phyloP scores from a whole-genome alignment of 1,139 yeast genomes.

The Suhomyces kunorum region DNA sequence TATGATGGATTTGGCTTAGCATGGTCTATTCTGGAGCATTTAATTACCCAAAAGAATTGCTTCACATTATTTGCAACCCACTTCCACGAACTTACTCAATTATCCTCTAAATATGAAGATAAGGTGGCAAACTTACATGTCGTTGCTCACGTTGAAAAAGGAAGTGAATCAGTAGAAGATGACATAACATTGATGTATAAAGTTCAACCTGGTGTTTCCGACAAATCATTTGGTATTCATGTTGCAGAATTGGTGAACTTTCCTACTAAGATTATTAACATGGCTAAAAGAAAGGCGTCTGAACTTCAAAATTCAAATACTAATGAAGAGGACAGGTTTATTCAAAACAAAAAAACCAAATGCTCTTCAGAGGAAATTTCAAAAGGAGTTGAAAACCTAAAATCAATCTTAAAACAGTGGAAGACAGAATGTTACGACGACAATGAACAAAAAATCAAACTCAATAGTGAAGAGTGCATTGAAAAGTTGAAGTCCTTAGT shows the following conservation, averaged over 20 bases:
- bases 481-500: constrained; percentile 40
- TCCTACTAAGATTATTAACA: constrained; percentile 81
- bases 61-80: constrained; percentile 94
- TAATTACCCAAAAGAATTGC: constrained; percentile 68
- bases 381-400: constrained; percentile 57
- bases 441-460: constrained; percentile 29
- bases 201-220: constrained; percentile 90
- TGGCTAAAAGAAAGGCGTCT: constrained; percentile 93
- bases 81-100: constrained; percentile 88
- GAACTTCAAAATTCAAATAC: constrained; percentile 72
- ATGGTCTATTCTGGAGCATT: constrained; percentile 90
- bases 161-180: constrained; percentile 39
- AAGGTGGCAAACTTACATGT: constrained; percentile 81
- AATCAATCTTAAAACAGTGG: constrained; percentile 64
- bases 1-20: constrained; percentile 98
- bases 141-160: constrained; percentile 79
- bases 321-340: constrained; percentile 42
- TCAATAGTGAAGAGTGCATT: constrained; percentile 38
- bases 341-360: constrained; percentile 50
- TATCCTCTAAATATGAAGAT: constrained; percentile 59
- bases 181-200: constrained; percentile 87
- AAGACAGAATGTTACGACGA: constrained; percentile 47
- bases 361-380: constrained; percentile 56
- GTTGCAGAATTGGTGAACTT: constrained; percentile 95
- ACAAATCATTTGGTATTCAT: constrained; percentile 95